phyloP scores from a whole-genome alignment of 257 asterid genomes.

The Penstemon newberryi region DNA sequence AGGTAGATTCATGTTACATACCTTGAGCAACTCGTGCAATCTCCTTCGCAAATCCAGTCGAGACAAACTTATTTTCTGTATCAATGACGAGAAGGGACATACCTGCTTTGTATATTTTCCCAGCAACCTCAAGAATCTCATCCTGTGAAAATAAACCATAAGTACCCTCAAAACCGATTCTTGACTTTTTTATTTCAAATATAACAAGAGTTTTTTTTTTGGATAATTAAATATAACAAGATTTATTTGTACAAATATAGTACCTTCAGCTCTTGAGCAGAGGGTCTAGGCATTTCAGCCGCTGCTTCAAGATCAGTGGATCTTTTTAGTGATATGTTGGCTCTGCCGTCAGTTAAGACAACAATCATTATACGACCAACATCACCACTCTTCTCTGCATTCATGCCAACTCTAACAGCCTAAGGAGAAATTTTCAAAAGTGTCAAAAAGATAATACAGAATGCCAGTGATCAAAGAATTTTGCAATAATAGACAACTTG shows the following conservation, averaged over 20 bases:
- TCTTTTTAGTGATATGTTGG: constrained; percentile 90
- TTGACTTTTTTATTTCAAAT: background rate
- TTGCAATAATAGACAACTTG: background rate
- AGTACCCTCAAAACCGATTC: background rate
- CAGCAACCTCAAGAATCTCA: constrained; percentile 94
- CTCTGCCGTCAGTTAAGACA: constrained; percentile 95
- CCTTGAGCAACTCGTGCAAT: constrained; percentile 98
- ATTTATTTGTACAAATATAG: background rate
- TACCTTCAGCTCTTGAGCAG: constrained; percentile 87
- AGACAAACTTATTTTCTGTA: constrained; percentile 76
- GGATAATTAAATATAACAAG: too few relatives aligned
- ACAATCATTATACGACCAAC: constrained; percentile 98
- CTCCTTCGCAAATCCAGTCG: constrained; percentile 98
- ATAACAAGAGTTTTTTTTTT: too few relatives aligned
- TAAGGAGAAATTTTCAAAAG: constrained; percentile 24
- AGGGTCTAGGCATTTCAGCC: constrained; percentile 78
- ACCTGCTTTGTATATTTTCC: constrained; percentile 86
- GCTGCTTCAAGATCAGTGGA: constrained; percentile 83
- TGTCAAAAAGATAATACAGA: background rate
- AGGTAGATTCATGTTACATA: constrained; percentile 20
- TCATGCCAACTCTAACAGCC: constrained; percentile 98
- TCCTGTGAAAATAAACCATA: constrained; percentile 56
- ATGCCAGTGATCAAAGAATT: background rate
- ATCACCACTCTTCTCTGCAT: constrained; percentile 97
- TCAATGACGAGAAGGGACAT: constrained; percentile 63